Evolutionary conservation across 371 early-diverging fungal genomes (phyloP), one percentile per base, ranked within the genome.

Genomic region (Funneliformis caledonium): DNA sequence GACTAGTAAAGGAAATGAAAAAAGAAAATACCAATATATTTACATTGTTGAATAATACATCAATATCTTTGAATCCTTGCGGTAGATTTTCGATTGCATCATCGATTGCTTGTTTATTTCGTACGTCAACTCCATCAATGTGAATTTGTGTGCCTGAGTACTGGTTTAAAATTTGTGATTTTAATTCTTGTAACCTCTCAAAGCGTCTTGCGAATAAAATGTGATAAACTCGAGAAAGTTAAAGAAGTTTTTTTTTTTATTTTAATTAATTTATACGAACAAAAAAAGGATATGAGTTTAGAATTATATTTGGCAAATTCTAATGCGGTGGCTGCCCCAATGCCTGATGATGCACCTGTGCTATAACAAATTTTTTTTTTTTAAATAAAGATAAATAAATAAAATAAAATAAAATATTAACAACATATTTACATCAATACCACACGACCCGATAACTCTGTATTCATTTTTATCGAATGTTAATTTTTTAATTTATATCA

Each of bases 281-380:
- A 31, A 16, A 59, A 42, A 26, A 83, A 42, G 42, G 70, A 68
- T 88, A 91, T 91, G 81, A 97, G 82, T 83, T 96, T 91, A 74
- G 94, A 89, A 47, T 95, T 95, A 43, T 89, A 91, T 16, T 87
- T 87, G 22, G 98, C 98, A 86, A 96, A 98, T 81, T 94, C 94
- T 61, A 89, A 86, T 9, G 97, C 97, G 81, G 91, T 91, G 9
- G 95, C 94, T 76, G 92, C 92, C 75, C 97, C 97, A 76, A 97
- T 97, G 60, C 97, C 97, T 6, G 96, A 89, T 9, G 92, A 92
- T 26, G 97, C 97, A n/a, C 98, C 97, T n/a, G 97, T 97, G 76
- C 94, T 11, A 9, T n/a, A 50, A 45, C 14, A 69, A 47, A 42
- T 26, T 37, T 37, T 2, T 37, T 37, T 37, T 37, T 37, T 37